Evolutionary conservation across 2,329 filamentous ascomycete species (phyloP), one percentile per base, ranked within the genome.

Genomic region (Gaeumannomyces sp.): DNA sequence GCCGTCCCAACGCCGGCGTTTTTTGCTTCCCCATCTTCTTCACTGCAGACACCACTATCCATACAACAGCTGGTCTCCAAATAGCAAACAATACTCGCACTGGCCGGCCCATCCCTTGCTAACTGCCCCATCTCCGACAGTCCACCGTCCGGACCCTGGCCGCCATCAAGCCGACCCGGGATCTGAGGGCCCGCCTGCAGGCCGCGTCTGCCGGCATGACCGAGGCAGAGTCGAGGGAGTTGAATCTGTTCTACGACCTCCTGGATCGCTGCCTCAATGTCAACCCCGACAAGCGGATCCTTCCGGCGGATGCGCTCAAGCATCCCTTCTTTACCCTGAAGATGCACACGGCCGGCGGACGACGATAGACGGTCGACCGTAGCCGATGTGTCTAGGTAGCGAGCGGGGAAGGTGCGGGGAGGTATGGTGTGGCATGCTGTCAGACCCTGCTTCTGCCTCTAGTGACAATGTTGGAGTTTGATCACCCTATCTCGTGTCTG

Each of bases 281-380:
- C 68, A 97, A 98, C 73, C 92, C 94, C 0, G 93, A 97, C 75
- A 96, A 96, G 81, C 86, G 95, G 68, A 91, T 95, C 72, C 94
- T 91, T 60, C 91, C 95, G 0, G 81, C 84, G 19, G 93, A 98
- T 72, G 95, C 95, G 61, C 79, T 98, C 71, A 89, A 88, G 73
- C 94, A 98, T 79, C 91, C 91, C 1, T 98, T 98, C 76, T 92
- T 98, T 71, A 80, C 78, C 31, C 78, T 82, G 29, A 76, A 75
- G 73, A 72, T 74, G 63, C 61, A 65, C 62, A 13, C 61, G n/a
- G 53, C 29, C 27, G 61, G 50, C 31, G 25, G 57, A 31, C 57
- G 57, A 11, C 45, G n/a, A n/a, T 53, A 53, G 45, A 25, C 11
- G n/a, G 45, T 25, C n/a, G 22, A 53, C 6, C 45, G 22, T 53